Conservation (phyloP, 768 basidiomycete species). For the Ephemerocybe angulata region DNA sequence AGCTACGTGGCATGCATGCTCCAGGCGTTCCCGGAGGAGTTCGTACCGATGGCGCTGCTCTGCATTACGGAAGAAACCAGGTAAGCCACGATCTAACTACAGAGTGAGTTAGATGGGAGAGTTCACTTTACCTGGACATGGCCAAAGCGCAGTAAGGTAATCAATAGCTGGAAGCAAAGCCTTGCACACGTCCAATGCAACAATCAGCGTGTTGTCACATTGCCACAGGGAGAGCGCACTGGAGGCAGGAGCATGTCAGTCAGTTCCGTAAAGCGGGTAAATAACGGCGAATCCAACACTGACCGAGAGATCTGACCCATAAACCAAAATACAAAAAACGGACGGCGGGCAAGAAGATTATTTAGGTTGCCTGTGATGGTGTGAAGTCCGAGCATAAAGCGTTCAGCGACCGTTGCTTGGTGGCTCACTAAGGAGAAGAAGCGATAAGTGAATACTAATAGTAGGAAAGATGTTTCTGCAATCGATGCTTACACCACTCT, state of each 20-base stretch:
- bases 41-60: constrained; percentile 52
- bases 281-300: not conserved
- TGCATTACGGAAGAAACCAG: constrained; percentile 17
- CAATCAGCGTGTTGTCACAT: constrained; percentile 50
- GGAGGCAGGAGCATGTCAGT: not conserved
- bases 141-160: constrained; percentile 61
- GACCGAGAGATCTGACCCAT: constrained; percentile 66
- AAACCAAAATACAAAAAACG: constrained; percentile 74
- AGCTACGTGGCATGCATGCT: constrained; percentile 44
- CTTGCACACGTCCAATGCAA: constrained; percentile 62
- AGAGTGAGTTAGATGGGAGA: not conserved
- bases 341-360: constrained; percentile 51
- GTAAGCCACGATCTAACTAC: constrained; percentile 12
- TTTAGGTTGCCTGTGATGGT: constrained; percentile 54
- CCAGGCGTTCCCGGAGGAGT: constrained; percentile 42
- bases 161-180: constrained; percentile 59
- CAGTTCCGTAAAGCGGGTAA: constrained; percentile 27
- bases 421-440: constrained; percentile 45
- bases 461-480: not conserved
- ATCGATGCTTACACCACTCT: constrained; percentile 58
- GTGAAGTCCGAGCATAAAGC: constrained; percentile 56
- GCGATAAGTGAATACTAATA: not conserved
- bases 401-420: constrained; percentile 56
- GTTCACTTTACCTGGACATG: constrained; percentile 60
- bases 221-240: constrained; percentile 54